Conservation (phyloP, 2,329 filamentous ascomycete species). For the Fusarium euwallaceae region DNA sequence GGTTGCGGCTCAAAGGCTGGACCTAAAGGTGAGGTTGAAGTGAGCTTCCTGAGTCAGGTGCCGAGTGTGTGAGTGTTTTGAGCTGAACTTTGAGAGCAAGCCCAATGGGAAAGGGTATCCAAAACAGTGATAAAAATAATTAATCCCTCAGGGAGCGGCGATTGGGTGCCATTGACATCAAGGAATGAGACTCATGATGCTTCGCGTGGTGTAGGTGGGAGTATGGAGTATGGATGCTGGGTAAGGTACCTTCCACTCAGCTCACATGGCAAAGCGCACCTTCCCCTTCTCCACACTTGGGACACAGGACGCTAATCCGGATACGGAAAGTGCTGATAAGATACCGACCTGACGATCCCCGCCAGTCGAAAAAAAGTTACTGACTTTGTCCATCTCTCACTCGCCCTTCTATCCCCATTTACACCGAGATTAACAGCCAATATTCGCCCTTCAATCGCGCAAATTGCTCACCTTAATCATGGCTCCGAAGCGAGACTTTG, state of each 20-base stretch:
- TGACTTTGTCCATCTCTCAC: conserved; percentile 6
- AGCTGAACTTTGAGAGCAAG: not conserved
- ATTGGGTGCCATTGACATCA: conserved; percentile 26
- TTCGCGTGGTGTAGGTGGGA: conserved; percentile 12
- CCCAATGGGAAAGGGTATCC: not conserved
- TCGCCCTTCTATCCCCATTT: not conserved
- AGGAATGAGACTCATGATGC: conserved; percentile 22
- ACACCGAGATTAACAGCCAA: not conserved
- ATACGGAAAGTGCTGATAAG: conserved; percentile 43
- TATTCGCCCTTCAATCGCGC: not conserved
- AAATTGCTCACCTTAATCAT: conserved; percentile 30
- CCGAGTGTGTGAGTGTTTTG: not conserved
- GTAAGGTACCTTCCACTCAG: conserved; percentile 15
- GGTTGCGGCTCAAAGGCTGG: conserved; percentile 3
- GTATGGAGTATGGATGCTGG: not conserved
- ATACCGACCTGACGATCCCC: conserved; percentile 31
- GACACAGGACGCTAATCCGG: conserved; percentile 26
- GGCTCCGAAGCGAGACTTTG: conserved; percentile 50
- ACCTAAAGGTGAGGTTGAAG: not conserved
- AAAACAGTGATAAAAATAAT: not conserved
- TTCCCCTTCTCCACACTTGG: conserved; percentile 34
- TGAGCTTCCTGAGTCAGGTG: conserved; percentile 14
- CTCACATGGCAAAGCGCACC: conserved; percentile 30
- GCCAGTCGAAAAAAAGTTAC: conserved; percentile 42
- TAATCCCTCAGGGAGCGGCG: not conserved